Evolutionary conservation across 2,329 filamentous ascomycete species (phyloP).

Genomic region (Aureobasidium uvarum): DNA sequence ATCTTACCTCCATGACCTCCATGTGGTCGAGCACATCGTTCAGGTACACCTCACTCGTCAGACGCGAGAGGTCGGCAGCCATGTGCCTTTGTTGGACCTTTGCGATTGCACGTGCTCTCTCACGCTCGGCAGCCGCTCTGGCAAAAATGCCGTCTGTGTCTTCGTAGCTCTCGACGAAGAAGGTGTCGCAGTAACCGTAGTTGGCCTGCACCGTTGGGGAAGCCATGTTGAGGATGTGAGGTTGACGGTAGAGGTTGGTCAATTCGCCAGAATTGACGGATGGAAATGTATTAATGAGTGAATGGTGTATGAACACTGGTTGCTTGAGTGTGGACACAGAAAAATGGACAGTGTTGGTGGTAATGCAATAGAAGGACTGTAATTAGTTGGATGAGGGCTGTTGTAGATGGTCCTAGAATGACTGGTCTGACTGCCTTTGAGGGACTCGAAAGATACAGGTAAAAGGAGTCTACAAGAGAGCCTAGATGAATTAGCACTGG

Average conservation of each 20-base stretch:
- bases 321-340: slow-evolving; percentile 26
- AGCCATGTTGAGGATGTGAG: slow-evolving; percentile 53
- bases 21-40: slow-evolving; percentile 94
- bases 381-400: slow-evolving; percentile 54
- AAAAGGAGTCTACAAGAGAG: slow-evolving; percentile 33
- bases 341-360: slow-evolving; percentile 46
- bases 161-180: slow-evolving; percentile 63
- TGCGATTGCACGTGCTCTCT: slow-evolving; percentile 74
- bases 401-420: slow-evolving; percentile 19
- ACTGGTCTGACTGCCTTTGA: slow-evolving; percentile 22
- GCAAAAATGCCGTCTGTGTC: slow-evolving; percentile 55
- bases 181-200: slow-evolving; percentile 66
- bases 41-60: slow-evolving; percentile 85
- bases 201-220: slow-evolving; percentile 50
- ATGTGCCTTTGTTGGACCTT: slow-evolving; percentile 84
- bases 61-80: slow-evolving; percentile 80
- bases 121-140: slow-evolving; percentile 64
- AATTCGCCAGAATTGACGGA: slow-evolving; percentile 48
- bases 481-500: background rate
- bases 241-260: slow-evolving; percentile 48
- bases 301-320: slow-evolving; percentile 31
- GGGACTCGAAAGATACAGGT: slow-evolving; percentile 35
- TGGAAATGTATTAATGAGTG: slow-evolving; percentile 33
- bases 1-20: slow-evolving; percentile 82
- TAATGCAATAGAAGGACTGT: slow-evolving; percentile 53